Conservation (phyloP, 352 stramenopile species). For the Globisporangium nagaii region DNA sequence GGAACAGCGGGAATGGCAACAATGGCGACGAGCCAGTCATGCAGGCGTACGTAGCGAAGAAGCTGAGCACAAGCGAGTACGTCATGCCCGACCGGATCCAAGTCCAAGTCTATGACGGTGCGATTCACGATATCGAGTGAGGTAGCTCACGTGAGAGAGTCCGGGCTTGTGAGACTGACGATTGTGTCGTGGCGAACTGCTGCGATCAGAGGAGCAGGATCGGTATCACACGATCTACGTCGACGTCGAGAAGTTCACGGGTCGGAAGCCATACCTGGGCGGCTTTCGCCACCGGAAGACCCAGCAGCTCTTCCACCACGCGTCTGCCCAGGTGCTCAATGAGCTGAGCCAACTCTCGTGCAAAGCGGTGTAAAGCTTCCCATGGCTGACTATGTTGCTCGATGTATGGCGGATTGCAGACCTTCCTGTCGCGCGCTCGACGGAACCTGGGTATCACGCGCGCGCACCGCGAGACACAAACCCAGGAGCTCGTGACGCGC, state of each 20-base stretch:
- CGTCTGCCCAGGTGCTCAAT: constrained; percentile 79
- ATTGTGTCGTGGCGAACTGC: no score
- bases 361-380: no score
- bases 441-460: constrained; percentile 27
- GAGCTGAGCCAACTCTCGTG: no score
- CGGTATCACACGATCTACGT: constrained; percentile 52
- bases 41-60: constrained; percentile 41
- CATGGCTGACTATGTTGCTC: background rate
- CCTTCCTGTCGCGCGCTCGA: constrained; percentile 40
- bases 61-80: constrained; percentile 52
- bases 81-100: constrained; percentile 82
- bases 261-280: constrained; percentile 83
- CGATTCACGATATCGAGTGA: no score
- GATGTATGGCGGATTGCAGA: constrained; percentile 17
- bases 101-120: constrained; percentile 66
- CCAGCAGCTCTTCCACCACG: constrained; percentile 88
- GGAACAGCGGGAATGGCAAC: background rate
- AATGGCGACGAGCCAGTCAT: constrained; percentile 31
- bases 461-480: constrained; percentile 87
- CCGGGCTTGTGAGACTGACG: no score
- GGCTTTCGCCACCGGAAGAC: constrained; percentile 87
- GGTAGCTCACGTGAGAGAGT: no score
- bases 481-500: constrained; percentile 64
- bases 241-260: constrained; percentile 69
- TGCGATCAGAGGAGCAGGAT: constrained; percentile 35